Percentiles rank a stretch among this genome's conserved stretches.
Evolutionary conservation across 805 yeast genomes (phyloP).

Genomic region (Lipomyces orientalis): DNA sequence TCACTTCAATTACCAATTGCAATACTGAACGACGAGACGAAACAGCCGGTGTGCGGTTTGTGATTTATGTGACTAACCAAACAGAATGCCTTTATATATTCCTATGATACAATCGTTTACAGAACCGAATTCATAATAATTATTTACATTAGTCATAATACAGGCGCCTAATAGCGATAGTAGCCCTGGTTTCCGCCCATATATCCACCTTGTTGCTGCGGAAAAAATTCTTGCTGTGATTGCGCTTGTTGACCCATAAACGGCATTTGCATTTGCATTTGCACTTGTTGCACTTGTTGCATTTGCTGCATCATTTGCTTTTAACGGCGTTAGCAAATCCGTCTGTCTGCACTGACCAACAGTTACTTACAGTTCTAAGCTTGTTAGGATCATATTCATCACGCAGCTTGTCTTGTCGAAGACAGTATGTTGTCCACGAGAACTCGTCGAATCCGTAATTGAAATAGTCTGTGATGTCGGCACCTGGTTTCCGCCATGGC

Average conservation of each 20-base stretch:
- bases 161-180: conserved; percentile 4
- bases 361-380: conserved; percentile 52
- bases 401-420: conserved; percentile 81
- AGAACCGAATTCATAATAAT: neutral
- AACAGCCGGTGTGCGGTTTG: no score
- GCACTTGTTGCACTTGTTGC: conserved; percentile 22
- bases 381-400: conserved; percentile 84
- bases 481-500: conserved; percentile 99
- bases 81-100: neutral
- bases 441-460: conserved; percentile 96
- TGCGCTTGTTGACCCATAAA: conserved; percentile 22
- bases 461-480: conserved; percentile 91
- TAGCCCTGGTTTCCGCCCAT: conserved; percentile 4
- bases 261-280: conserved; percentile 32
- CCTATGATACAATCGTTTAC: neutral
- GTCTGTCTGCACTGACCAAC: neutral
- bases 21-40: neutral
- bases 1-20: neutral
- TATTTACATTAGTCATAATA: neutral
- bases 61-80: no score
- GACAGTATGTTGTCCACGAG: conserved; percentile 92
- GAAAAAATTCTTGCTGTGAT: conserved; percentile 10
- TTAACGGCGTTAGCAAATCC: neutral
- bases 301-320: conserved; percentile 35
- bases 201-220: conserved; percentile 16